Conservation (phyloP, 768 basidiomycete genomes). For the Coprinopsis sp. region DNA sequence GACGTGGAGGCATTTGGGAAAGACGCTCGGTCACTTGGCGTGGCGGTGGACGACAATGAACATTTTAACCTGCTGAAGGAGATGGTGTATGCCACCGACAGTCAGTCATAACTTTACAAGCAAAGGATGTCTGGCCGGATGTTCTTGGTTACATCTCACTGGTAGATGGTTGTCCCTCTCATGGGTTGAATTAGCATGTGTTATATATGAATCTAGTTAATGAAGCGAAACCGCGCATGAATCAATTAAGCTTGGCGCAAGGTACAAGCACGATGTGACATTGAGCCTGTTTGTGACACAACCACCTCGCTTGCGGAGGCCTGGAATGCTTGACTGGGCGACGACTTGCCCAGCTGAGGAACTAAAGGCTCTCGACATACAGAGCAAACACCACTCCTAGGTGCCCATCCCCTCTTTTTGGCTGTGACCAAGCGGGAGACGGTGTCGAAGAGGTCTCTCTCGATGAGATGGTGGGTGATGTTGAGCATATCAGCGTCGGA, state of each 20-base stretch:
- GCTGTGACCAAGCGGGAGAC: constrained; percentile 57
- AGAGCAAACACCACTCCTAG: constrained; percentile 44
- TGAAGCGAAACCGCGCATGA: no score
- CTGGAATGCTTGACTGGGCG: constrained; percentile 9
- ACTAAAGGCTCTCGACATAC: constrained; percentile 47
- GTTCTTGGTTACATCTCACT: no score
- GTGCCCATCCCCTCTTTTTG: constrained; percentile 59
- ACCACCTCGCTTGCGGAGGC: constrained; percentile 30
- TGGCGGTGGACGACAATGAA: constrained; percentile 50
- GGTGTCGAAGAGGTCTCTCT: constrained; percentile 76
- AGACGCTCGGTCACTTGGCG: constrained; percentile 68
- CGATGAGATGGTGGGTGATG: constrained; percentile 78
- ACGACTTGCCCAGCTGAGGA: background rate
- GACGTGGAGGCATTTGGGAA: constrained; percentile 83
- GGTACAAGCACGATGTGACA: constrained; percentile 49
- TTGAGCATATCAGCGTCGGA: constrained; percentile 86
- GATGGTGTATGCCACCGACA: constrained; percentile 49
- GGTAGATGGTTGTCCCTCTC: no score
- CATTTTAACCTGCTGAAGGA: constrained; percentile 53
- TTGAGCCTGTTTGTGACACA: constrained; percentile 54
- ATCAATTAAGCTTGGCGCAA: no score
- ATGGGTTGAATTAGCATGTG: no score
- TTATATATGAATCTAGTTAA: no score
- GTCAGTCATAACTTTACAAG: constrained; percentile 21
- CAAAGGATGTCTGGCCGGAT: no score